Conservation (phyloP, 257 asterid species). For the Fraxinus quadrangulata region DNA sequence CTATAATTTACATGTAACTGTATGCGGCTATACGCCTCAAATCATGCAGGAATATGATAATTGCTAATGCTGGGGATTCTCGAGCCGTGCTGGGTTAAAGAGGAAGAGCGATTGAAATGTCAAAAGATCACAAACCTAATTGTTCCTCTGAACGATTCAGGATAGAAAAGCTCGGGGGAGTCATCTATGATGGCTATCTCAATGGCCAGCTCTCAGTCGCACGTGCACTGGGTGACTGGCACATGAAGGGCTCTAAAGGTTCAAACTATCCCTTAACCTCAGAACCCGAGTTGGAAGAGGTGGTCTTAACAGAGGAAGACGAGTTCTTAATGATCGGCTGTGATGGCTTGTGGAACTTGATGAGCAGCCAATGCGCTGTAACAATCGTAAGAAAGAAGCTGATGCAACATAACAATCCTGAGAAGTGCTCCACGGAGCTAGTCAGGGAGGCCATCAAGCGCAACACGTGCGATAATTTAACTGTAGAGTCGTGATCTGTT, state of each 20-base stretch:
- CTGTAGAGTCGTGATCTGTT: slow-evolving; percentile 48
- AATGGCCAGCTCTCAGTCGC: slow-evolving; percentile 91
- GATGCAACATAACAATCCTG: slow-evolving; percentile 77
- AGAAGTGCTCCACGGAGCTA: slow-evolving; percentile 63
- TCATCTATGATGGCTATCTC: slow-evolving; percentile 80
- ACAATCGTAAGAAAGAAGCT: slow-evolving; percentile 81
- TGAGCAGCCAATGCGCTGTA: slow-evolving; percentile 90
- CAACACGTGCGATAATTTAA: slow-evolving; percentile 51
- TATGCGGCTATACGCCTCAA: not conserved
- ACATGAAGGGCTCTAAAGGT: slow-evolving; percentile 84
- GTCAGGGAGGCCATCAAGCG: slow-evolving; percentile 55
- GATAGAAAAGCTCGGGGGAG: slow-evolving; percentile 78
- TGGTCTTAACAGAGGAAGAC: slow-evolving; percentile 66
- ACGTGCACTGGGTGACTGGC: slow-evolving; percentile 92
- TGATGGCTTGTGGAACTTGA: slow-evolving; percentile 91
- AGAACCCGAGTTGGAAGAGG: slow-evolving; percentile 76
- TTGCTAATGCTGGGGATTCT: slow-evolving; percentile 89
- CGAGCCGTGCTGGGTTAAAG: slow-evolving; percentile 85
- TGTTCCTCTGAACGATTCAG: slow-evolving; percentile 66
- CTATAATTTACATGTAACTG: not conserved
- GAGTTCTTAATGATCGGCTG: slow-evolving; percentile 86
- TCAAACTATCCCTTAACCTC: slow-evolving; percentile 63
- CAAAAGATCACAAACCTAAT: slow-evolving; percentile 85
- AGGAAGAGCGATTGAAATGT: slow-evolving; percentile 76
- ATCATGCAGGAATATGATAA: slow-evolving; percentile 55